These are phyloP conservation scores for Tetracentron sinense DNA, from an alignment of 164 flowering plant species.

Conservation along the genomic window DNA sequence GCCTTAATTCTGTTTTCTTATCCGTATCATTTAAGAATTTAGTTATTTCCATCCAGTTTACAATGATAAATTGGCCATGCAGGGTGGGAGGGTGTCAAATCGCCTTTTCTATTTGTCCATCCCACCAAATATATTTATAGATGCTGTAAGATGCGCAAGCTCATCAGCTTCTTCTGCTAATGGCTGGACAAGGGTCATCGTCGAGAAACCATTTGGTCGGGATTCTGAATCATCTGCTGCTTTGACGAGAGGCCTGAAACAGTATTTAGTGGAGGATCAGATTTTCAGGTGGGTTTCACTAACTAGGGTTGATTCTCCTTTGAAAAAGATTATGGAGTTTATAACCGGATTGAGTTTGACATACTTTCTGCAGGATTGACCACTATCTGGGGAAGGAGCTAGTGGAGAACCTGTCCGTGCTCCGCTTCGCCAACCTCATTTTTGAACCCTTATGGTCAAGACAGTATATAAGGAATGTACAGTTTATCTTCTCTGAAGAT, in stretches of 20 bases:
- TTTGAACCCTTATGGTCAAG: slow-evolving; percentile 97
- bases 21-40: not conserved
- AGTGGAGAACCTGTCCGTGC: slow-evolving; percentile 90
- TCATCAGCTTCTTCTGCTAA: slow-evolving; percentile 66
- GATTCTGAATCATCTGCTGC: slow-evolving; percentile 91
- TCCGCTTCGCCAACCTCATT: slow-evolving; percentile 92
- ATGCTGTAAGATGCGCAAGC: slow-evolving; percentile 83
- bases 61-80: slow-evolving; percentile 14
- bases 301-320: not conserved
- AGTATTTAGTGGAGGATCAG: slow-evolving; percentile 79
- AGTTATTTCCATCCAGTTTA: not conserved
- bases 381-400: slow-evolving; percentile 94
- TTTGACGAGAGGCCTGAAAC: slow-evolving; percentile 69
- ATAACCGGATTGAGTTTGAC: not conserved
- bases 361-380: slow-evolving; percentile 64
- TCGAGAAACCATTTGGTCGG: slow-evolving; percentile 95
- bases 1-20: too few relatives aligned
- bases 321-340: not conserved
- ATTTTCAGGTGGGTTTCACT: slow-evolving; percentile 61
- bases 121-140: slow-evolving; percentile 90
- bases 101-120: slow-evolving; percentile 88
- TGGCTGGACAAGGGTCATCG: slow-evolving; percentile 98
- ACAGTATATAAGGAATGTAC: slow-evolving; percentile 85
- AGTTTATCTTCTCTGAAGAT: slow-evolving; percentile 89
- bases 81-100: slow-evolving; percentile 75